A percentile compares a stretch with the other conserved stretches of the same genome.
Conservation (phyloP, 2,329 filamentous ascomycete species). For the Penicillium sp. region DNA sequence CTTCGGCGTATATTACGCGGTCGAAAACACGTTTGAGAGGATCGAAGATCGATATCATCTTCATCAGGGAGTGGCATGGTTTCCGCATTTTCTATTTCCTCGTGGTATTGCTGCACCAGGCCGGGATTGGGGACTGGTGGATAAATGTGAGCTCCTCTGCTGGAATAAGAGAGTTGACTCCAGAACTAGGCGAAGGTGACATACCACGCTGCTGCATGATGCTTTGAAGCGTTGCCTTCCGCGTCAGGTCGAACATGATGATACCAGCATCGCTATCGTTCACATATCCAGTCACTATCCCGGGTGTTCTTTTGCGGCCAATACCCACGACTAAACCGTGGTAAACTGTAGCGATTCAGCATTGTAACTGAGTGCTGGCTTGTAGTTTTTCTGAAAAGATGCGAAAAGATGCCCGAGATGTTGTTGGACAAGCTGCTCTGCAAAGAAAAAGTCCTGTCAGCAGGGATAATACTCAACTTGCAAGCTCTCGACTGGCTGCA, state of each 20-base stretch:
- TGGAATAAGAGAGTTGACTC: neutral
- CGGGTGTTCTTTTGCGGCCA: neutral
- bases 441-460: neutral
- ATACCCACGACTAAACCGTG: neutral
- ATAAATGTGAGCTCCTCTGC: neutral
- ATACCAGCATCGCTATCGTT: neutral
- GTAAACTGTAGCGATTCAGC: neutral
- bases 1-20: no score
- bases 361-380: neutral
- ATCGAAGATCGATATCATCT: neutral
- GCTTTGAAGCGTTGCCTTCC: neutral
- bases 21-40: neutral
- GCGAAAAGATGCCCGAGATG: neutral
- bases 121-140: neutral
- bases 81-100: neutral
- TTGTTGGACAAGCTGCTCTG: neutral
- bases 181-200: neutral
- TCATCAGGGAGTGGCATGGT: neutral
- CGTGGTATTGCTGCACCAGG: neutral
- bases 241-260: neutral
- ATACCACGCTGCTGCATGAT: neutral
- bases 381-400: no score
- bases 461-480: neutral
- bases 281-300: neutral
- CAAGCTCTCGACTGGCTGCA: neutral